Evolutionary conservation across 1,139 yeast genomes (phyloP), one percentile per base, ranked within the genome.

Genomic region (Sugiyamaella paludigena): DNA sequence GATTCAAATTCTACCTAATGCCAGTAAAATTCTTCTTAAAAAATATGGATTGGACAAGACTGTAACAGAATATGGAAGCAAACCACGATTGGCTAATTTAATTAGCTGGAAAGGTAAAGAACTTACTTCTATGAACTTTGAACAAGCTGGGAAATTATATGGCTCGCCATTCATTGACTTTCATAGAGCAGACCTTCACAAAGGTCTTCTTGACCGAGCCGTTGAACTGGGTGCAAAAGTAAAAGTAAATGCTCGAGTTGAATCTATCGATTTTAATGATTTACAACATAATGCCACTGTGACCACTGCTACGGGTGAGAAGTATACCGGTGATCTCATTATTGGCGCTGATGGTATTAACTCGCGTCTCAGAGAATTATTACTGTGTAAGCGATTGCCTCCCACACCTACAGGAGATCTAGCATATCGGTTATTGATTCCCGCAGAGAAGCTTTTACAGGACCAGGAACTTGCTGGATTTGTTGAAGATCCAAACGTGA

Each of bases 311-410:
- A 57, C 60, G 40, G 70, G 70, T 13, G 36, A 43, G 3, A 48
- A 49, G 4, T 58, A 54, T 40, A 40, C 51, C 4, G 70, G 59
- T 2, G 71, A 68, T 49, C 56, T 69, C 35, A 55, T 69, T 13
- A 55, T 69, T 46, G 72, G 71, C 9, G 68, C 68, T 43, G 72
- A 69, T 52, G 73, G 73, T 2, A 11, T 59, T 46, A 63, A 63
- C 51, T 62, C 68, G 9, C 46, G 52, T n/a, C 29, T 52, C 31
- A 39, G 55, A 9, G 41, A 54, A 4, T 46, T 58, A 15, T 49
- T 58, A 33, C 50, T 49, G 10, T 43, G 45, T 12, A 13, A 19
- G 11, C 50, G 48, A 30, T 55, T 58, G 43, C 51, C 51, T 24
- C 57, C 61, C 7, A 48, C 50, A 46, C 49, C 57, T 42, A 57